Evolutionary conservation across 768 basidiomycete species (phyloP).

Genomic region (Cystofilobasidium bisporidii): DNA sequence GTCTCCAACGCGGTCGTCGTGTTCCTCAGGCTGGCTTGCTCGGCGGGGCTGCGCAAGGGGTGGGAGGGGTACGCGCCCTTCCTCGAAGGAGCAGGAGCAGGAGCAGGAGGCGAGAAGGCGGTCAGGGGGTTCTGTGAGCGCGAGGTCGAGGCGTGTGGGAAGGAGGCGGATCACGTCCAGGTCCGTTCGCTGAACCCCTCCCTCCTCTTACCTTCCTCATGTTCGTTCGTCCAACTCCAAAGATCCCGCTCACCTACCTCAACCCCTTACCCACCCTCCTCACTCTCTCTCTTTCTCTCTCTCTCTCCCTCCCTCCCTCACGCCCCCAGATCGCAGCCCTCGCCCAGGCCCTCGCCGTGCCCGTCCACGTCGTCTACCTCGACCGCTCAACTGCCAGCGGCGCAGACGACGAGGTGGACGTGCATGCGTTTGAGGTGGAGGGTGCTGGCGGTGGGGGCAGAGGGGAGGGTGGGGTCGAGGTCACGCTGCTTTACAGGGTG

Average conservation of each 20-base stretch:
- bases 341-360: not conserved
- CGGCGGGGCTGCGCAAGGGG: not conserved
- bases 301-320: not conserved
- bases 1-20: not conserved
- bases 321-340: not conserved
- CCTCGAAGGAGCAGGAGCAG: not conserved
- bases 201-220: not conserved
- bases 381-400: not conserved
- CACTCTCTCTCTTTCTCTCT: not conserved
- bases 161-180: slow-evolving; percentile 3
- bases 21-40: not conserved
- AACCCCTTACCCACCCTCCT: too few relatives aligned
- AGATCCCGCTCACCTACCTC: too few relatives aligned
- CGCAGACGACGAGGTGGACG: not conserved
- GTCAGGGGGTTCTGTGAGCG: not conserved
- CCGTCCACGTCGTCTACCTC: not conserved
- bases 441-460: too few relatives aligned
- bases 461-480: too few relatives aligned
- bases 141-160: not conserved
- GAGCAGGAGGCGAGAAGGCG: not conserved
- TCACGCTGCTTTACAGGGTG: too few relatives aligned
- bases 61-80: not conserved
- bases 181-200: not conserved
- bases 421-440: not conserved
- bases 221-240: too few relatives aligned